Percentiles rank a stretch among this genome's conserved stretches.
These are phyloP conservation scores for Potentilla sterilis DNA, from an alignment of 306 rosid genomes.

Conservation along the genomic window DNA sequence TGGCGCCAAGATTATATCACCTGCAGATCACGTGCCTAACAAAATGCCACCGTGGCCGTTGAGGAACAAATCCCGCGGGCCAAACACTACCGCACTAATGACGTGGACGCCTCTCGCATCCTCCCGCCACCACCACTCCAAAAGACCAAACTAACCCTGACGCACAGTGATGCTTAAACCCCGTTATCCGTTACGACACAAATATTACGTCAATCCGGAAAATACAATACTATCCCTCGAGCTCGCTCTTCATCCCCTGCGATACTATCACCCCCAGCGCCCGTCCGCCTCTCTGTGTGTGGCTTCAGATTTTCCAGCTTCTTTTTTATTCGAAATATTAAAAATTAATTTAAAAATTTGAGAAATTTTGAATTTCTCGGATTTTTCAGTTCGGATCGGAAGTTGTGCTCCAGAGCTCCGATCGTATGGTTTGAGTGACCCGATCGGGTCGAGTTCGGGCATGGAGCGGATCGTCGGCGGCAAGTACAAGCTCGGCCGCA, in stretches of 20 bases:
- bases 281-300: constrained; percentile 17
- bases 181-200: neutral
- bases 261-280: neutral
- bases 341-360: neutral
- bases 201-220: neutral
- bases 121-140: neutral
- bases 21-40: neutral
- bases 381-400: neutral
- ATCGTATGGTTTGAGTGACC: constrained; percentile 36
- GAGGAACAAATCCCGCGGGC: neutral
- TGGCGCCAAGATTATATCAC: neutral
- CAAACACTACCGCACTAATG: neutral
- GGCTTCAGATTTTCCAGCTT: constrained; percentile 27
- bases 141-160: neutral
- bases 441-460: constrained; percentile 25
- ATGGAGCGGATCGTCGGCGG: constrained; percentile 88
- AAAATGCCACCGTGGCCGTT: neutral
- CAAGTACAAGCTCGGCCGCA: constrained; percentile 88
- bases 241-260: neutral
- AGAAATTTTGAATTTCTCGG: neutral
- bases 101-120: neutral
- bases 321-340: too few relatives aligned
- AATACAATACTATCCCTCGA: constrained; percentile 26
- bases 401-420: constrained; percentile 18
- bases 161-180: too few relatives aligned